Evolutionary conservation across 495 filamentous ascomycete species (phyloP).

Genomic region (Neurospora discreta): DNA sequence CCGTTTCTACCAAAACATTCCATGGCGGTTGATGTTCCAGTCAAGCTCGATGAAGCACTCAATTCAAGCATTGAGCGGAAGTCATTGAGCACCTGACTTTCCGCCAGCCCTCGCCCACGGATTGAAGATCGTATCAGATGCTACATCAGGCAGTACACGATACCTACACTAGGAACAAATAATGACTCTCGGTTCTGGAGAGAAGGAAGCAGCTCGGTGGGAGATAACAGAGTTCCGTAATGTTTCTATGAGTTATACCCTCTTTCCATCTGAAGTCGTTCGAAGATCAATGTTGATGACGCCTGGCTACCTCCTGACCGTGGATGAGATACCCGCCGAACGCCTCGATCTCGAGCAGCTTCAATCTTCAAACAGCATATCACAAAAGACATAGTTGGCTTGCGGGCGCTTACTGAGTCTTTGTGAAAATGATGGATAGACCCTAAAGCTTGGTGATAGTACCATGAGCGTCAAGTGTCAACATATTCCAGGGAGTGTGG

Average conservation of each 20-base stretch:
- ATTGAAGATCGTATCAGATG: neutral
- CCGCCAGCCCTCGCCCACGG: neutral
- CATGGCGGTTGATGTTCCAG: neutral
- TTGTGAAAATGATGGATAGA: too few relatives aligned
- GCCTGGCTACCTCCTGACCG: neutral
- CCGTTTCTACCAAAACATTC: neutral
- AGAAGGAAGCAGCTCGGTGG: neutral
- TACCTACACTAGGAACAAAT: too few relatives aligned
- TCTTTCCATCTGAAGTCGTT: neutral
- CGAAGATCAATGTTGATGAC: neutral
- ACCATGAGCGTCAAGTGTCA: too few relatives aligned
- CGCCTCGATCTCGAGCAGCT: too few relatives aligned
- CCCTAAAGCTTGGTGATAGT: too few relatives aligned
- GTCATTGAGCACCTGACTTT: neutral
- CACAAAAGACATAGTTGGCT: neutral
- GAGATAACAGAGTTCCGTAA: neutral
- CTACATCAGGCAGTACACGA: neutral
- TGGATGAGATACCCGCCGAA: neutral
- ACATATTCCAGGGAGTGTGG: too few relatives aligned
- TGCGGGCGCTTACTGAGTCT: too few relatives aligned
- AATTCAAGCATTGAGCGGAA: neutral
- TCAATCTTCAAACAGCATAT: too few relatives aligned
- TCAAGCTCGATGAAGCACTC: neutral
- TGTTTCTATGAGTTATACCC: too few relatives aligned
- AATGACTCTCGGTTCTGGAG: neutral